Evolutionary conservation across 306 rosid genomes (phyloP).

Genomic region (Aeschynomene evenia): DNA sequence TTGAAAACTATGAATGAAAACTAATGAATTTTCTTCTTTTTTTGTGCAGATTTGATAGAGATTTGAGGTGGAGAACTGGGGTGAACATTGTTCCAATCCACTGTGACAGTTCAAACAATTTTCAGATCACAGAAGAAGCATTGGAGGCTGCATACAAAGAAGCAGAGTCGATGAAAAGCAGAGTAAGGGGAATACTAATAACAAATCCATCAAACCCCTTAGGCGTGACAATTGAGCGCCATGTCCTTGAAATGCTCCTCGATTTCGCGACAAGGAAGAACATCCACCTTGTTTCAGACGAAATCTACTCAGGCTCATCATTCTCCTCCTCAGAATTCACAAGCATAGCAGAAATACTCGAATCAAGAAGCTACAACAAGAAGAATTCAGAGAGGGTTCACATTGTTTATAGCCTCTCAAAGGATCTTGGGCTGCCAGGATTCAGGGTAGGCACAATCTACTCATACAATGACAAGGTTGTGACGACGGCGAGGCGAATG

Average conservation of each 20-base stretch:
- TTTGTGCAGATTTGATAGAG: slow-evolving; percentile 80
- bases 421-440: slow-evolving; percentile 91
- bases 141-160: slow-evolving; percentile 61
- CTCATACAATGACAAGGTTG: slow-evolving; percentile 81
- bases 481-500: slow-evolving; percentile 84
- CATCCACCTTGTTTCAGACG: slow-evolving; percentile 90
- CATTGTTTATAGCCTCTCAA: slow-evolving; percentile 92
- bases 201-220: slow-evolving; percentile 93
- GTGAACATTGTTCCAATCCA: slow-evolving; percentile 84
- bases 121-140: slow-evolving; percentile 71
- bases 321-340: slow-evolving; percentile 64
- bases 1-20: neutral
- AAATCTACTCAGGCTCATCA: slow-evolving; percentile 89
- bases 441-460: slow-evolving; percentile 85
- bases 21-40: neutral
- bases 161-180: slow-evolving; percentile 51
- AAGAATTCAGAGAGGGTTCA: slow-evolving; percentile 69
- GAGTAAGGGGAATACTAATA: slow-evolving; percentile 70
- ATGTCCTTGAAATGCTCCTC: slow-evolving; percentile 56
- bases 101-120: slow-evolving; percentile 75
- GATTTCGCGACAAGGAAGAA: slow-evolving; percentile 67
- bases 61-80: slow-evolving; percentile 92
- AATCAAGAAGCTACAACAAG: slow-evolving; percentile 31
- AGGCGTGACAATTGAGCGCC: slow-evolving; percentile 63
- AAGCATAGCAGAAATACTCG: slow-evolving; percentile 73